These are phyloP conservation scores for Ceratobasidium sp. DNA, from an alignment of 1,284 basidiomycete species.

Conservation along the genomic window DNA sequence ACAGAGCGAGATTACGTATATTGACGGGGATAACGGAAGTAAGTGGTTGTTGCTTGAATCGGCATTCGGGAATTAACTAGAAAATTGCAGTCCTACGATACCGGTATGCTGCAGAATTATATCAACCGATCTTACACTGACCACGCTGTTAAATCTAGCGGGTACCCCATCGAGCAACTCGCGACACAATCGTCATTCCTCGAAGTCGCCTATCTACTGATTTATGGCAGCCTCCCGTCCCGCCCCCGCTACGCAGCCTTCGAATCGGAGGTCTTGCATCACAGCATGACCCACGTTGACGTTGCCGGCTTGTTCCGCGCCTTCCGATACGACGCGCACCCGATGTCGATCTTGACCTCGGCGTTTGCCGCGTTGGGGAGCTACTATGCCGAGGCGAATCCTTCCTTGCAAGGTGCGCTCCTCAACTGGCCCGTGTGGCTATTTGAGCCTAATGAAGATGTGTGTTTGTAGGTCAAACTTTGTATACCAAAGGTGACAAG, in stretches of 20 bases:
- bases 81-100: conserved; percentile 72
- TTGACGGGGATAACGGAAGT: conserved; percentile 86
- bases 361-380: conserved; percentile 87
- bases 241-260: conserved; percentile 69
- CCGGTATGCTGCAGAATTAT: conserved; percentile 6
- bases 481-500: conserved; percentile 73
- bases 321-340: conserved; percentile 87
- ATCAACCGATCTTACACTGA: conserved; percentile 8
- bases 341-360: conserved; percentile 87
- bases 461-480: conserved; percentile 70
- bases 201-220: conserved; percentile 85
- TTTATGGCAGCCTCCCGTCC: conserved; percentile 86
- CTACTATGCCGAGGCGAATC: conserved; percentile 78
- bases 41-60: conserved; percentile 50
- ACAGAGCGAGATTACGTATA: conserved; percentile 83
- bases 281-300: conserved; percentile 80
- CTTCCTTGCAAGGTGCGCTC: conserved; percentile 72
- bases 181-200: conserved; percentile 81
- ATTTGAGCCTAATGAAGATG: neutral
- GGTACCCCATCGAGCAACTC: conserved; percentile 92
- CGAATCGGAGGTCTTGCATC: conserved; percentile 79
- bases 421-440: neutral
- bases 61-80: conserved; percentile 10
- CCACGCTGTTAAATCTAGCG: conserved; percentile 60
- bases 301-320: conserved; percentile 82